Conservation (phyloP, 768 basidiomycete genomes). For the Holtermannia corniformis region DNA sequence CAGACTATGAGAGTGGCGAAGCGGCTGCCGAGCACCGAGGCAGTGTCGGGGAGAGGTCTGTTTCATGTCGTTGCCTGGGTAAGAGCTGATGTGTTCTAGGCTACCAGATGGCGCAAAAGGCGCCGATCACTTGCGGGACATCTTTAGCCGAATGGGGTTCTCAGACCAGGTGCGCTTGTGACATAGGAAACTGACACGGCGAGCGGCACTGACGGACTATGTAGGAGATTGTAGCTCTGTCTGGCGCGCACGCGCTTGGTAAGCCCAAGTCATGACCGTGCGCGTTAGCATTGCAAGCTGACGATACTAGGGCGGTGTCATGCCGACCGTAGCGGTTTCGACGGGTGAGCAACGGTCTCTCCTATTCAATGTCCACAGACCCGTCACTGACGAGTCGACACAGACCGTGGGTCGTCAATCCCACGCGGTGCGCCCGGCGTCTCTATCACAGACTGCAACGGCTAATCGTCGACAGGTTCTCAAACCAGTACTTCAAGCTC, state of each 20-base stretch:
- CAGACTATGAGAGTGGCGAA: conserved; percentile 34
- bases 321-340: conserved; percentile 41
- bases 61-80: not conserved
- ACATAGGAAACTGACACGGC: not conserved
- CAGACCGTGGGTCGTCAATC: conserved; percentile 41
- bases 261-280: conserved; percentile 1
- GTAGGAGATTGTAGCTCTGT: conserved; percentile 42
- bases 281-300: not conserved
- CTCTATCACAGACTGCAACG: not conserved
- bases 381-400: not conserved
- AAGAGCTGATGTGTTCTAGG: no score
- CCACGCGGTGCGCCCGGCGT: no score
- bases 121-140: conserved; percentile 37
- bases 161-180: conserved; percentile 23
- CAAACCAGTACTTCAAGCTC: conserved; percentile 42
- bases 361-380: not conserved
- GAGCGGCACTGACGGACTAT: not conserved
- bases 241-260: conserved; percentile 40
- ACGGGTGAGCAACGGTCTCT: conserved; percentile 27
- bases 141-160: conserved; percentile 42
- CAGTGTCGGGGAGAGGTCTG: conserved; percentile 29
- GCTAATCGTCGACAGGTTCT: conserved; percentile 28
- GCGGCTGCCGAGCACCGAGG: conserved; percentile 37
- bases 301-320: conserved; percentile 30
- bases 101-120: conserved; percentile 41